A percentile compares a stretch with the other conserved stretches of the same genome.
Conservation (phyloP, 1,139 yeast species). For the Kluyveromyces sp. region DNA sequence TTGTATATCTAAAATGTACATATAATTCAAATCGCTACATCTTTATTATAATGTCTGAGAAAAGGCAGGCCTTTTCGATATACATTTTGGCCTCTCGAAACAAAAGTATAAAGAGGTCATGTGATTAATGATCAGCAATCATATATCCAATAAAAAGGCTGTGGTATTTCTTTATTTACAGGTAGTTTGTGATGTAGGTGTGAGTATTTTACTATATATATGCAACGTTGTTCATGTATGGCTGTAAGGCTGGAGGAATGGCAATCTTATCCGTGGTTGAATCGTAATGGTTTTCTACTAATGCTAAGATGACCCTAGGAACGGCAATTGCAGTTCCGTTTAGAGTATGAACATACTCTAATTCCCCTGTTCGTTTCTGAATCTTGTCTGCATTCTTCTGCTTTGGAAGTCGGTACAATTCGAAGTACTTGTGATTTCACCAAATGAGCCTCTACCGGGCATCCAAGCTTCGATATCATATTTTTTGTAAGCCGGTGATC, state of each 20-base stretch:
- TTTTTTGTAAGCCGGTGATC: conserved; percentile 88
- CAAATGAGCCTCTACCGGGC: conserved; percentile 95
- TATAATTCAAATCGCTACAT: no score
- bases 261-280: conserved; percentile 43
- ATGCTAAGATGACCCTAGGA: conserved; percentile 83
- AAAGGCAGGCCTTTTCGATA: no score
- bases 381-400: conserved; percentile 68
- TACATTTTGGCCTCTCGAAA: no score
- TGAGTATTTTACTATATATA: conserved; percentile 13
- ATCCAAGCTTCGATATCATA: conserved; percentile 97
- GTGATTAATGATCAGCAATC: no score
- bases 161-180: not conserved
- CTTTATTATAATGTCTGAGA: no score
- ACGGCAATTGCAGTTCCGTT: conserved; percentile 97
- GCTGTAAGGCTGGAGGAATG: conserved; percentile 63
- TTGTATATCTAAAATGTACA: no score
- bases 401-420: conserved; percentile 92
- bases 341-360: conserved; percentile 64
- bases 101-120: no score
- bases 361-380: conserved; percentile 31
- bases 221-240: conserved; percentile 56
- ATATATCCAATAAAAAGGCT: no score
- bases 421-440: conserved; percentile 86
- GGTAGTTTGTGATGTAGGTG: not conserved
- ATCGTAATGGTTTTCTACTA: conserved; percentile 78